Evolutionary conservation across 176 grass and related monocot species (phyloP), one percentile per base, ranked within the genome.

Genomic region (Triticum urartu): DNA sequence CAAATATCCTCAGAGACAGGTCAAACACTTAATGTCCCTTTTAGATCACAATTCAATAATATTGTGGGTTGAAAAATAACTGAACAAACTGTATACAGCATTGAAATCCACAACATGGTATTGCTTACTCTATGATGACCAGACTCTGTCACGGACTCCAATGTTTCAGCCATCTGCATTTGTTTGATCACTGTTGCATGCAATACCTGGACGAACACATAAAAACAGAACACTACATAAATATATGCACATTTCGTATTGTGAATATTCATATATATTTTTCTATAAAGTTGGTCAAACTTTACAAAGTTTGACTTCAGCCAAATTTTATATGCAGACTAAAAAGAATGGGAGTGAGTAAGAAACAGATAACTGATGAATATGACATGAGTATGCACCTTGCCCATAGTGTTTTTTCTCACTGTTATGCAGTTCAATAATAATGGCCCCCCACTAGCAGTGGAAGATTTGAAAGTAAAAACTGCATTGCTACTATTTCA

Each of bases 171-270:
- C 83, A 97, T 91, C 84, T 97, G 90, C 91, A 93, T 93, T 95
- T 97, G 95, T 86, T 93, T 97, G 56, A 95, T 83, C 62, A 91
- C 81, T 26, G 91, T 97, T 68, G 92, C 91, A 87, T 97, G 95
- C 85, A 97, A 87, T 87, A 95, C 91, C 95, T 97, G 86, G 54
- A 90, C 36, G 66, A 82, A 61, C 64, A 78, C 12, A 77, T 42
- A 17, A 91, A 91, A 68, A 71, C 81, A 6, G 15, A 48, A 24
- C 20, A 30, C 25, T 60, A 77, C 28, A 68, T 85, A 60, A 89
- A 36, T 61, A 59, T 61, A 64, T 24, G 5, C 14, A 15, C 7
- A 59, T 79, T 81, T 17, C 5, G 15, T 54, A 18, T 18, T 54
- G 50, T 54, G 50, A 54, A 54, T 54, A 54, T 54, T 54, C 5